Conservation (phyloP, 2,329 filamentous ascomycete species). For the Pseudogymnoascus sp. region DNA sequence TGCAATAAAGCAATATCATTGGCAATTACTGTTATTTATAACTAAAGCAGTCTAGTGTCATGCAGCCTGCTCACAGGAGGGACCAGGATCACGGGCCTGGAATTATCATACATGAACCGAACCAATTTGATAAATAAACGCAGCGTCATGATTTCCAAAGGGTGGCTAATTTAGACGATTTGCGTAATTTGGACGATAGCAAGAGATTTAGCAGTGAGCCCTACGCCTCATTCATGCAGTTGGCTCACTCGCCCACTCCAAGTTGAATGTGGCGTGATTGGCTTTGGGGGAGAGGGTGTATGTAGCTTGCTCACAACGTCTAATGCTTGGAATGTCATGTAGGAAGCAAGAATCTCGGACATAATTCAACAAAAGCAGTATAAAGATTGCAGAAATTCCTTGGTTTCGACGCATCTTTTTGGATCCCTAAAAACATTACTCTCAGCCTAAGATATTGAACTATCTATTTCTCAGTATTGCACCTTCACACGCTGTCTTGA, state of each 20-base stretch:
- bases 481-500: constrained; percentile 14
- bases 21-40: background rate
- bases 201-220: constrained; percentile 11
- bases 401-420: constrained; percentile 15
- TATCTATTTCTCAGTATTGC: constrained; percentile 13
- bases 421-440: constrained; percentile 16
- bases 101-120: background rate
- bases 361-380: constrained; percentile 19
- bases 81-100: background rate
- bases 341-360: constrained; percentile 17
- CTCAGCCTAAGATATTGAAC: constrained; percentile 15
- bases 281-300: constrained; percentile 9
- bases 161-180: constrained; percentile 8
- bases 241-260: constrained; percentile 21
- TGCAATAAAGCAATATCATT: background rate
- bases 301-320: constrained; percentile 22
- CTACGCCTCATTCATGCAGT: constrained; percentile 21
- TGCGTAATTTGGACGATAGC: background rate
- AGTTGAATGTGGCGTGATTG: constrained; percentile 13
- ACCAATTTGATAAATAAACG: constrained; percentile 3
- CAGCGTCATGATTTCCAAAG: constrained; percentile 9
- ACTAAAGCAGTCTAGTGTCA: constrained; percentile 23
- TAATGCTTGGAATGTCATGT: constrained; percentile 8
- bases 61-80: constrained; percentile 28
- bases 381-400: constrained; percentile 19